Evolutionary conservation across 495 filamentous ascomycete genomes (phyloP).

Genomic region (Talaromyces borbonicus): DNA sequence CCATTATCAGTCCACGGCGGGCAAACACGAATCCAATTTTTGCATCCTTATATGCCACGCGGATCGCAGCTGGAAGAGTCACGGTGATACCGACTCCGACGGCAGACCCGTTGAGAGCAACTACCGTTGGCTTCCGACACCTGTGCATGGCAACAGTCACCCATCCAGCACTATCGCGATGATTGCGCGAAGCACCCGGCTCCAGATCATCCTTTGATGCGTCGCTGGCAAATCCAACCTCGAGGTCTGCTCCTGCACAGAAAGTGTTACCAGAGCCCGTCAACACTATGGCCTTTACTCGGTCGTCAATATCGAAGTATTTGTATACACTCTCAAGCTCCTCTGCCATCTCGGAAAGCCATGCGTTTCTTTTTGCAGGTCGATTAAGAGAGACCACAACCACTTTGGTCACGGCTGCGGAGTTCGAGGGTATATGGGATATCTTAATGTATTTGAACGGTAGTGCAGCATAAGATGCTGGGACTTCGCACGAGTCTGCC

Average conservation of each 20-base stretch:
- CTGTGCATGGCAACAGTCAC: slow-evolving; percentile 47
- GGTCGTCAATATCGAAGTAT: slow-evolving; percentile 38
- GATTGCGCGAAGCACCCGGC: neutral
- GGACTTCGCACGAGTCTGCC: slow-evolving; percentile 9
- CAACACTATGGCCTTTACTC: slow-evolving; percentile 44
- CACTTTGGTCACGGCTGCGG: slow-evolving; percentile 36
- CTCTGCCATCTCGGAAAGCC: slow-evolving; percentile 41
- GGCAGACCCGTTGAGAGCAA: slow-evolving; percentile 49
- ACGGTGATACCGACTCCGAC: slow-evolving; percentile 56
- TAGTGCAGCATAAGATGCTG: slow-evolving; percentile 23
- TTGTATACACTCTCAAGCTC: slow-evolving; percentile 42
- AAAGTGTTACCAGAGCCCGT: slow-evolving; percentile 47
- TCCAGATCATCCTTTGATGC: neutral
- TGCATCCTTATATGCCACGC: slow-evolving; percentile 39
- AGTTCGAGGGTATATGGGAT: slow-evolving; percentile 35
- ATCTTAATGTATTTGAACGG: slow-evolving; percentile 38
- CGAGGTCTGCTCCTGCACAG: slow-evolving; percentile 50
- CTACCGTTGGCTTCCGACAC: slow-evolving; percentile 53
- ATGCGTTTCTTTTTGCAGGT: slow-evolving; percentile 48
- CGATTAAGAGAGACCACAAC: slow-evolving; percentile 45
- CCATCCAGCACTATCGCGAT: slow-evolving; percentile 38
- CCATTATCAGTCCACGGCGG: slow-evolving; percentile 46
- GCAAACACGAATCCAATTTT: slow-evolving; percentile 52
- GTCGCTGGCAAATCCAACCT: slow-evolving; percentile 31
- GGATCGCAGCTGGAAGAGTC: slow-evolving; percentile 47